Evolutionary conservation across 345 rosid species (phyloP).

Genomic region (Conringia planisiliqua): DNA sequence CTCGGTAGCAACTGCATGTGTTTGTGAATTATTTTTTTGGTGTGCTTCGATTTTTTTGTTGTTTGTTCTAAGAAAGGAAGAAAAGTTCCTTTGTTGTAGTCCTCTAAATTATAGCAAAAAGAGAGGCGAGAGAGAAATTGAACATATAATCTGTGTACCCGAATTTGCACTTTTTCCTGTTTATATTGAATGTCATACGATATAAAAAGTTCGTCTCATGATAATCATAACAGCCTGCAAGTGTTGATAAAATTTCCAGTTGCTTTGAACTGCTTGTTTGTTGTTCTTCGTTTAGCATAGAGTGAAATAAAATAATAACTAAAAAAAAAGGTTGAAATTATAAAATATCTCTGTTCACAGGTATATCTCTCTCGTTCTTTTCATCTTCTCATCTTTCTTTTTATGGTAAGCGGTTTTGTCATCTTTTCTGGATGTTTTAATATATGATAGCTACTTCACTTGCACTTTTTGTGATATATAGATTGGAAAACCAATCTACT

Average conservation of each 20-base stretch:
- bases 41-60: neutral
- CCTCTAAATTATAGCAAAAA: neutral
- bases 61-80: neutral
- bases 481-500: neutral
- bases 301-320: neutral
- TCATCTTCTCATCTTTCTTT: neutral
- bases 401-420: neutral
- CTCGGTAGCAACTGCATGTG: conserved; percentile 26
- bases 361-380: neutral
- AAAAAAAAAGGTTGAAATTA: too few relatives aligned
- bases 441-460: neutral
- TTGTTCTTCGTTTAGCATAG: neutral
- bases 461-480: neutral
- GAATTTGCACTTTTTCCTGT: neutral
- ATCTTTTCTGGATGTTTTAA: neutral
- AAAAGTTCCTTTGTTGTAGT: conserved; percentile 17
- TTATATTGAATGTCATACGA: neutral
- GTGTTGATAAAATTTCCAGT: neutral
- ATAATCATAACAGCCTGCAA: neutral
- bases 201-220: neutral
- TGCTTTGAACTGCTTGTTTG: neutral
- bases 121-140: neutral
- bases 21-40: conserved; percentile 29
- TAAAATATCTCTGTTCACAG: neutral
- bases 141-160: neutral